Evolutionary conservation across 345 rosid species (phyloP).

Genomic region (Arabidopsis thaliana): DNA sequence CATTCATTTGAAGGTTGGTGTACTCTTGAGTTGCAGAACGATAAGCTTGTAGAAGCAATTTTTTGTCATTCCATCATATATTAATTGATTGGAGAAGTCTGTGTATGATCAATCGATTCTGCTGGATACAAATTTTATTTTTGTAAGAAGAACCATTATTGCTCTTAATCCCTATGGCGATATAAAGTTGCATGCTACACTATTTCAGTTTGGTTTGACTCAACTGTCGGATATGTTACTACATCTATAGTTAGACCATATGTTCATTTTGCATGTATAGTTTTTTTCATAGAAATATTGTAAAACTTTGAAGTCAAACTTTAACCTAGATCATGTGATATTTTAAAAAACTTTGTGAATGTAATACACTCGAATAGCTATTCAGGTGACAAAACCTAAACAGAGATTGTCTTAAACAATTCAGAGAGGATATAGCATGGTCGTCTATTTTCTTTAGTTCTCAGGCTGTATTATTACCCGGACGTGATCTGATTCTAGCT

Average conservation of each 20-base stretch:
- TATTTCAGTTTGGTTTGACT: conserved; percentile 12
- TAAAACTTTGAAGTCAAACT: not conserved
- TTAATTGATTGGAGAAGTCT: conserved; percentile 43
- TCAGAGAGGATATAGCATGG: too few species aligned
- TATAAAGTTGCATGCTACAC: not conserved
- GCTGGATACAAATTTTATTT: conserved; percentile 27
- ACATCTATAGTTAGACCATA: not conserved
- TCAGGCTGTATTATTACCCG: too few species aligned
- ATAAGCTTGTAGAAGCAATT: conserved; percentile 41
- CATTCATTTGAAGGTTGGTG: conserved; percentile 40
- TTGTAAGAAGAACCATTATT: conserved; percentile 29
- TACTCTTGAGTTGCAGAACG: conserved; percentile 35
- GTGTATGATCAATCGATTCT: conserved; percentile 35
- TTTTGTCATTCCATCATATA: conserved; percentile 38
- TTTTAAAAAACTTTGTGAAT: too few species aligned
- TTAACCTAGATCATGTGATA: not conserved
- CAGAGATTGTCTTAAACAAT: too few species aligned
- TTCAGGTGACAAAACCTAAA: too few species aligned
- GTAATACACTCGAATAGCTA: too few species aligned
- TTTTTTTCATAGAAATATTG: not conserved
- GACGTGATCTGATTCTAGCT: too few species aligned
- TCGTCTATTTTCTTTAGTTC: too few species aligned
- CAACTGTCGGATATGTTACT: not conserved
- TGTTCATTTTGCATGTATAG: not conserved
- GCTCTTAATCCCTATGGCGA: not conserved